Conservation (phyloP, 495 filamentous ascomycete genomes). For the Penicillium malachiteum region DNA sequence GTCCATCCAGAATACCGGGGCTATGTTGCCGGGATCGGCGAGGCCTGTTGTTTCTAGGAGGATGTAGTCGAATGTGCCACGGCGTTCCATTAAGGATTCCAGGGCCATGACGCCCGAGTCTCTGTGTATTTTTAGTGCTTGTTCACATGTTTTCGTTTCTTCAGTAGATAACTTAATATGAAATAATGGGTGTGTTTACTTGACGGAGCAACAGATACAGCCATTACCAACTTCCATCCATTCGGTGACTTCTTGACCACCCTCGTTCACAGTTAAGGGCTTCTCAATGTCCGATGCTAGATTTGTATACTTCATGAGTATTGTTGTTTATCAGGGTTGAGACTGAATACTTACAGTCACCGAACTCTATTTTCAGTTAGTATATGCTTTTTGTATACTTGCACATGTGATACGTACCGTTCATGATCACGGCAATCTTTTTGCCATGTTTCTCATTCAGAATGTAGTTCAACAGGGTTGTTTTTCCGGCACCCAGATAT, state of each 20-base stretch:
- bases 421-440: constrained; percentile 95
- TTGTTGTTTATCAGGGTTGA: background rate
- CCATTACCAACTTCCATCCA: constrained; percentile 96
- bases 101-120: constrained; percentile 91
- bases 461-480: constrained; percentile 93
- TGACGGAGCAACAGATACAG: constrained; percentile 98
- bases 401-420: constrained; percentile 55
- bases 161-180: background rate
- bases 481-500: constrained; percentile 94
- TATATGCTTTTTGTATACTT: constrained; percentile 3
- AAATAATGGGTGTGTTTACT: constrained; percentile 48
- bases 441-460: constrained; percentile 92
- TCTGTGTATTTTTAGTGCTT: constrained; percentile 39
- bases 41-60: constrained; percentile 95
- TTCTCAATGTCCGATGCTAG: constrained; percentile 92
- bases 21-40: constrained; percentile 93
- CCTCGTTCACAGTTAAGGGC: constrained; percentile 81
- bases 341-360: constrained; percentile 67
- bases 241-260: constrained; percentile 82
- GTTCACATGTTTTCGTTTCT: background rate
- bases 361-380: constrained; percentile 67
- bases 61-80: constrained; percentile 95
- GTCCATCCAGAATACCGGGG: constrained; percentile 96
- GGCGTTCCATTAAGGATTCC: constrained; percentile 92
- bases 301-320: constrained; percentile 3